phyloP scores from a whole-genome alignment of 805 yeast species.

The Candida piceae region DNA sequence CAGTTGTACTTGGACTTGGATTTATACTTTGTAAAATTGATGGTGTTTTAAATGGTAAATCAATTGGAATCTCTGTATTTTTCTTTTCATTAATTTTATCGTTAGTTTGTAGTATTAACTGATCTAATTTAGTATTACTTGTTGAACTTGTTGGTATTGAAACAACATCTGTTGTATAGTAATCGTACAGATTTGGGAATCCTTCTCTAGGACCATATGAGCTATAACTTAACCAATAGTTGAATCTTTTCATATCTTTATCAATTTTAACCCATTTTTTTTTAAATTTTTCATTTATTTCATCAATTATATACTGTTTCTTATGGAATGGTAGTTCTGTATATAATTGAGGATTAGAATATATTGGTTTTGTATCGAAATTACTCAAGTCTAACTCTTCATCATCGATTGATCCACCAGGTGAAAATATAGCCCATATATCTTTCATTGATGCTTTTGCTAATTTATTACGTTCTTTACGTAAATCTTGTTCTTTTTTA shows the following conservation, averaged over 20 bases:
- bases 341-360: slow-evolving; percentile 26
- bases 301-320: slow-evolving; percentile 50
- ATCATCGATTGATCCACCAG: slow-evolving; percentile 27
- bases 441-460: slow-evolving; percentile 38
- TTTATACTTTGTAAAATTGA: slow-evolving; percentile 23
- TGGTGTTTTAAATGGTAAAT: slow-evolving; percentile 52
- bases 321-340: slow-evolving; percentile 41
- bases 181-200: slow-evolving; percentile 40
- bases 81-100: neutral
- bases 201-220: slow-evolving; percentile 66
- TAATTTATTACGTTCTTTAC: slow-evolving; percentile 29
- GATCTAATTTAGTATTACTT: too few species aligned
- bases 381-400: slow-evolving; percentile 28
- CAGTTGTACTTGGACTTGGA: slow-evolving; percentile 28
- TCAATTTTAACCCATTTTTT: slow-evolving; percentile 53
- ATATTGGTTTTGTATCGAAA: slow-evolving; percentile 31
- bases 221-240: slow-evolving; percentile 63
- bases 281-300: slow-evolving; percentile 40
- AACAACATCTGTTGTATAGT: slow-evolving; percentile 10
- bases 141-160: neutral
- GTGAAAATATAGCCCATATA: slow-evolving; percentile 30
- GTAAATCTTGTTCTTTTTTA: slow-evolving; percentile 26
- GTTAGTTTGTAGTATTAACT: neutral
- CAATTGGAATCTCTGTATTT: slow-evolving; percentile 38
- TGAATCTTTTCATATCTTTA: slow-evolving; percentile 45